A percentile compares a stretch with the other conserved stretches of the same genome.
Conservation (phyloP, 331 rosid genomes). For the Arachis monticola region DNA sequence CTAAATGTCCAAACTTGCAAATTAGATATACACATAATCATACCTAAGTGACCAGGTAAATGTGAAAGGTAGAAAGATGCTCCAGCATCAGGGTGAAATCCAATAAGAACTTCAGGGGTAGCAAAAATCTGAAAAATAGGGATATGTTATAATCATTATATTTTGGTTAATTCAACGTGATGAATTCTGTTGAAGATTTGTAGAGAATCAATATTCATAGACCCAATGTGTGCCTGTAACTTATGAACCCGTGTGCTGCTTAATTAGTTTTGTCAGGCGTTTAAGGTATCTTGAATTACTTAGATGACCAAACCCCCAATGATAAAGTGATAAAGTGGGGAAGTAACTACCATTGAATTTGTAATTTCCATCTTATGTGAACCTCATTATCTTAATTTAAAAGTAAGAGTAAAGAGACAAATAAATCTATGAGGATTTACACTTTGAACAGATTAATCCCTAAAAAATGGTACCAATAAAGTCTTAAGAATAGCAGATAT, state of each 20-base stretch:
- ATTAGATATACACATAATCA: constrained; percentile 7
- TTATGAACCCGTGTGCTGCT: neutral
- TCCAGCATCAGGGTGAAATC: constrained; percentile 97
- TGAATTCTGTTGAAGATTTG: neutral
- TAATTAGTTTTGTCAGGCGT: neutral
- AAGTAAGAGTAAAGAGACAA: too few relatives aligned
- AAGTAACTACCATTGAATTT: too few relatives aligned
- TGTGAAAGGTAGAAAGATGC: constrained; percentile 94
- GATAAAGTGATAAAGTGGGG: neutral
- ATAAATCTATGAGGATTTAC: too few relatives aligned
- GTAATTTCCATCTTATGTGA: too few relatives aligned
- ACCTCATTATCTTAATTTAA: too few relatives aligned
- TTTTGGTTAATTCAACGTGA: neutral
- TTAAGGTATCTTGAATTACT: too few relatives aligned
- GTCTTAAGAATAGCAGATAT: too few relatives aligned
- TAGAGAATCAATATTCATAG: neutral
- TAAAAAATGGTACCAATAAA: too few relatives aligned
- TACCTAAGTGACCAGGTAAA: constrained; percentile 91
- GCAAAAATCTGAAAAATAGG: constrained; percentile 71
- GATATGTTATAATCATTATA: constrained; percentile 23
- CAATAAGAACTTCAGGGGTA: constrained; percentile 89
- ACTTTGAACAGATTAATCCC: too few relatives aligned
- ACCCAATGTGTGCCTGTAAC: neutral
- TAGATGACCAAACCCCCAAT: neutral
- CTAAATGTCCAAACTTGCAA: constrained; percentile 15